These are phyloP conservation scores for Xerocomellus chrysenteron DNA, from an alignment of 768 basidiomycete genomes.

Conservation along the genomic window DNA sequence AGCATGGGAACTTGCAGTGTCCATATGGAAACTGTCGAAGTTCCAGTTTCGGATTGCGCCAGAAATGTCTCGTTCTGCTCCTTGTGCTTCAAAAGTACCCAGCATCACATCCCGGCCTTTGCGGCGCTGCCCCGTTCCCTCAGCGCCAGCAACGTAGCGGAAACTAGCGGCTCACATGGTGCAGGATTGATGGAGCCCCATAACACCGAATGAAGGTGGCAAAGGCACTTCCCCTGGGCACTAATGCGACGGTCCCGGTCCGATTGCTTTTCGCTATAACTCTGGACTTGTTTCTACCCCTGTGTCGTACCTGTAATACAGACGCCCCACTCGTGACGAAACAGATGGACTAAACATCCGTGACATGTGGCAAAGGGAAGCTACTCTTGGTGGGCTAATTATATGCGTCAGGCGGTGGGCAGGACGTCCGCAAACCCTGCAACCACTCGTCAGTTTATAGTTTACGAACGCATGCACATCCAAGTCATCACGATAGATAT, in stretches of 20 bases:
- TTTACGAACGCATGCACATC: not conserved
- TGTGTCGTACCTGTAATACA: not conserved
- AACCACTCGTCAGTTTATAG: not conserved
- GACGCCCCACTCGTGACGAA: not conserved
- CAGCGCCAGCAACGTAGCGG: conserved; percentile 9
- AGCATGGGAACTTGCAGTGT: conserved; percentile 4
- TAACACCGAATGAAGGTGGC: not conserved
- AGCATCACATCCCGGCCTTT: conserved; percentile 29
- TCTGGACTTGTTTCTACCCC: not conserved
- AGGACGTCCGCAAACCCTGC: not conserved
- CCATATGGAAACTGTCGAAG: conserved; percentile 12
- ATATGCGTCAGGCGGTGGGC: not conserved
- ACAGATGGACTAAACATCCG: not conserved
- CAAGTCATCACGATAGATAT: conserved; percentile 12
- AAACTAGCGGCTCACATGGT: conserved; percentile 24
- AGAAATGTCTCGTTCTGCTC: conserved; percentile 10
- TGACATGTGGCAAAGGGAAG: conserved; percentile 6
- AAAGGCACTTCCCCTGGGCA: not conserved
- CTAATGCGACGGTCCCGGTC: conserved; percentile 22
- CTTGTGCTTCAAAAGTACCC: conserved; percentile 8
- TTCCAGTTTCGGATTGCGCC: conserved; percentile 13
- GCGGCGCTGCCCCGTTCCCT: conserved; percentile 12
- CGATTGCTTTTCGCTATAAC: not conserved
- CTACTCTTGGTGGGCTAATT: conserved; percentile 2
- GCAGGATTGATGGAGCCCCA: conserved; percentile 13